Percentiles rank a stretch among this genome's conserved stretches.
Evolutionary conservation across 768 basidiomycete species (phyloP).

Genomic region (Boletus reticuloceps): DNA sequence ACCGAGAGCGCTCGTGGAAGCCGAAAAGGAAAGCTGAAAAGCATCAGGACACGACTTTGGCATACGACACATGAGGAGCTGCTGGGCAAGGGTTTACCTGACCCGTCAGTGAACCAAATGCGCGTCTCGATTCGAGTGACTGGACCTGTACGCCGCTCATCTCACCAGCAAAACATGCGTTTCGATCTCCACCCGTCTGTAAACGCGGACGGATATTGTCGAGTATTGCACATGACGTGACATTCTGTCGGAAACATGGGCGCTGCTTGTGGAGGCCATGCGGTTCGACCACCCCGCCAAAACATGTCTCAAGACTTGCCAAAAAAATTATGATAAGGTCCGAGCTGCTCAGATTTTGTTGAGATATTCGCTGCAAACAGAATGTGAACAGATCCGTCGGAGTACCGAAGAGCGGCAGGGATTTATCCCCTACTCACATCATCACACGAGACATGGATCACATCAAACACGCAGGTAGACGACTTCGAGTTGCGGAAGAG

Average conservation of each 20-base stretch:
- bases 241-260: conserved; percentile 60
- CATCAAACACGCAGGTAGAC: conserved; percentile 58
- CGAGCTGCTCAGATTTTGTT: conserved; percentile 58
- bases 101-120: conserved; percentile 65
- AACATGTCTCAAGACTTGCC: conserved; percentile 33
- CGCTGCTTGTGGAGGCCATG: conserved; percentile 38
- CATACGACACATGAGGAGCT: conserved; percentile 53
- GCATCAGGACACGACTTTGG: conserved; percentile 3
- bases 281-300: conserved; percentile 61
- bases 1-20: conserved; percentile 1
- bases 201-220: conserved; percentile 59
- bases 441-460: conserved; percentile 48
- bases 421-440: conserved; percentile 67
- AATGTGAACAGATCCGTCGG: conserved; percentile 20
- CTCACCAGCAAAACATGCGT: conserved; percentile 23
- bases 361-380: conserved; percentile 65
- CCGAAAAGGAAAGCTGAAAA: background rate
- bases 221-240: conserved; percentile 49
- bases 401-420: conserved; percentile 4
- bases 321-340: conserved; percentile 46
- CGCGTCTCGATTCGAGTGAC: conserved; percentile 11
- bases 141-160: background rate
- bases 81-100: conserved; percentile 40
- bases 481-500: conserved; percentile 53
- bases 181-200: conserved; percentile 69